A percentile compares a stretch with the other conserved stretches of the same genome.
phyloP scores from a whole-genome alignment of 305 asterid genomes.

The Plantago lanceolata region DNA sequence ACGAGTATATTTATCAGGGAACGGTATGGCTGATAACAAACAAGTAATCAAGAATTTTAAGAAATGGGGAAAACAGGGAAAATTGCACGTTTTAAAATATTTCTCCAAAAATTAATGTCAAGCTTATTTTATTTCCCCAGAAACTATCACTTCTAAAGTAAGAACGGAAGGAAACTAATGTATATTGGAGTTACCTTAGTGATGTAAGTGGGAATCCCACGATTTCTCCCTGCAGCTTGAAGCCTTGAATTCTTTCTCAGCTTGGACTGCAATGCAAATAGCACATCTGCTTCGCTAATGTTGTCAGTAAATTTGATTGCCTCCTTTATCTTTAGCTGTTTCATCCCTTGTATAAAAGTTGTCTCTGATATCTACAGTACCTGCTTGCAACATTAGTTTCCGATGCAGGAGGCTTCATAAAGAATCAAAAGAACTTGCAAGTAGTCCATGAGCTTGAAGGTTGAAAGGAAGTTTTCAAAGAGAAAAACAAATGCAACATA shows the following conservation, averaged over 20 bases:
- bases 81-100: too few relatives aligned
- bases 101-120: background rate
- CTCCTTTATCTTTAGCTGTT: conserved; percentile 52
- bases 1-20: too few relatives aligned
- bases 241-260: conserved; percentile 85
- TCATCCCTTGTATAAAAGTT: conserved; percentile 71
- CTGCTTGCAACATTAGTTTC: conserved; percentile 47
- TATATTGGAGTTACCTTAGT: conserved; percentile 50
- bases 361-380: conserved; percentile 81
- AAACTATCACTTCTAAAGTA: background rate
- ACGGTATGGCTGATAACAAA: too few relatives aligned
- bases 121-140: background rate
- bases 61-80: too few relatives aligned
- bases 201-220: conserved; percentile 73
- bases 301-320: conserved; percentile 69
- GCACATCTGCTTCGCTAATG: conserved; percentile 87
- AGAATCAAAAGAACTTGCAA: conserved; percentile 27
- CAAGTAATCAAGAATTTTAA: too few relatives aligned
- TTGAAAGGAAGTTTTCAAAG: background rate
- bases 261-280: conserved; percentile 85
- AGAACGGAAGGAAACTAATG: conserved; percentile 18
- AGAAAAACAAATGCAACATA: background rate
- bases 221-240: conserved; percentile 90
- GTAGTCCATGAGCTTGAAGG: conserved; percentile 14
- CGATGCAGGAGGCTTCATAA: conserved; percentile 25